phyloP scores from a whole-genome alignment of 2,329 filamentous ascomycete species.

The Orbilia ellipsospora region DNA sequence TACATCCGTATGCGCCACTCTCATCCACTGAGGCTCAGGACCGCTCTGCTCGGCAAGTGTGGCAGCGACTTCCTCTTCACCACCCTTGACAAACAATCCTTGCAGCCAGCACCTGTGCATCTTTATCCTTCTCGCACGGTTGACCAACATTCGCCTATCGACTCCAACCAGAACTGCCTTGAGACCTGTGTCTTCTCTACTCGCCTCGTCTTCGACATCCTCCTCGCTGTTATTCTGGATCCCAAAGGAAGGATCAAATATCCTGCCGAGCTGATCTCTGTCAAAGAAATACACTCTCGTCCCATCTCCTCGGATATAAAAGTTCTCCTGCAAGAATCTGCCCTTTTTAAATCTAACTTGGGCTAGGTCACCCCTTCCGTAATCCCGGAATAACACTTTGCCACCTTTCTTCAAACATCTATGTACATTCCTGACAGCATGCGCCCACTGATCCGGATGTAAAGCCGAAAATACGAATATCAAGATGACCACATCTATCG shows the following conservation, averaged over 20 bases:
- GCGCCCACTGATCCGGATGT: constrained; percentile 83
- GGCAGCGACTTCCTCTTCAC: constrained; percentile 39
- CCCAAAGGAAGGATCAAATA: constrained; percentile 63
- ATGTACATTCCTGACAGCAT: constrained; percentile 83
- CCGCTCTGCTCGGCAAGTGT: constrained; percentile 37
- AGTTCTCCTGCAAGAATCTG: constrained; percentile 93
- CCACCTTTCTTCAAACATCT: constrained; percentile 89
- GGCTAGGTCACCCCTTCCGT: constrained; percentile 92
- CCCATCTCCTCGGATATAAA: constrained; percentile 94
- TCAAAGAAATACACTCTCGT: constrained; percentile 99
- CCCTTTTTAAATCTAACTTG: constrained; percentile 98
- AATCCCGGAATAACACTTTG: constrained; percentile 94
- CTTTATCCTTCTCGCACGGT: constrained; percentile 87
- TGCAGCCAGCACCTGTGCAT: constrained; percentile 99
- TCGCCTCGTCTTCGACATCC: constrained; percentile 45
- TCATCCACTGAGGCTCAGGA: constrained; percentile 53
- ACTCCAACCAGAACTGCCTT: constrained; percentile 76
- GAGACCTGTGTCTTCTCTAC: constrained; percentile 55
- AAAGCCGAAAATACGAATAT: constrained; percentile 98
- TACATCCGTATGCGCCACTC: constrained; percentile 50
- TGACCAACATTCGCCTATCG: constrained; percentile 90
- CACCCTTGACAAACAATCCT: constrained; percentile 77
- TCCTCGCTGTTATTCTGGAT: constrained; percentile 27
- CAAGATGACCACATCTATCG: constrained; percentile 90
- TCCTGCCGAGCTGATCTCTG: constrained; percentile 78